Evolutionary conservation across 1,139 yeast species (phyloP).

Genomic region (Pichia sp.): DNA sequence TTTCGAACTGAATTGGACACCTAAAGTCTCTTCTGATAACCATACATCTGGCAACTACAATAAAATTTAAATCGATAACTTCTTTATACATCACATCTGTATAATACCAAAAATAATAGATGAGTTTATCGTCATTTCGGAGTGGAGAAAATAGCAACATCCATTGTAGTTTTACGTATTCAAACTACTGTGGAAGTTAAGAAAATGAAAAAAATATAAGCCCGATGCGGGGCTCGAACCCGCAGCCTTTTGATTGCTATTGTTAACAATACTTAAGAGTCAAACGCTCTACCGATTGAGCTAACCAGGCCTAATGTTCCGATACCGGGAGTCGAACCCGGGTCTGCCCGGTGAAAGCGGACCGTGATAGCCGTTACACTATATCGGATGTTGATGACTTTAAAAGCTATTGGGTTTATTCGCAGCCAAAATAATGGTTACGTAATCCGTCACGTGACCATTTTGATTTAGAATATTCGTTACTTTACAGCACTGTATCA

Average conservation of each 20-base stretch:
- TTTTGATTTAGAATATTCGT: too few relatives aligned
- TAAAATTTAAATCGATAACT: not conserved
- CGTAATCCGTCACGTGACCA: too few relatives aligned
- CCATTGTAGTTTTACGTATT: too few relatives aligned
- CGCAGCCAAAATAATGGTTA: too few relatives aligned
- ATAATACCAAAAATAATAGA: too few relatives aligned
- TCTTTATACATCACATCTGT: too few relatives aligned
- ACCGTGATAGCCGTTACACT: conserved; percentile 72
- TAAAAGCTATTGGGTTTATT: too few relatives aligned
- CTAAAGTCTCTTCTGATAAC: conserved; percentile 9
- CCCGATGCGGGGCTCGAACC: conserved; percentile 36
- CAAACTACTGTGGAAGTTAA: too few relatives aligned
- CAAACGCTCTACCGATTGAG: conserved; percentile 34
- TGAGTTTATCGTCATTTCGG: too few relatives aligned
- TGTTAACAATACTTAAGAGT: conserved; percentile 22
- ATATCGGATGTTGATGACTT: conserved; percentile 46
- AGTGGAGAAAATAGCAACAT: too few relatives aligned
- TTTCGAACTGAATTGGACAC: conserved; percentile 12
- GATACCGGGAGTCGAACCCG: conserved; percentile 75
- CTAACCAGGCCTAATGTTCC: conserved; percentile 36
- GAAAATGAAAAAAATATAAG: conserved; percentile 21
- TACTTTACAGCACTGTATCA: too few relatives aligned
- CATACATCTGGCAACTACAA: conserved; percentile 6
- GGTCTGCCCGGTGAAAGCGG: conserved; percentile 73
- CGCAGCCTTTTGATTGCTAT: conserved; percentile 31